These are phyloP conservation scores for Solanum clarkiae DNA, from an alignment of 257 asterid species.

Conservation along the genomic window DNA sequence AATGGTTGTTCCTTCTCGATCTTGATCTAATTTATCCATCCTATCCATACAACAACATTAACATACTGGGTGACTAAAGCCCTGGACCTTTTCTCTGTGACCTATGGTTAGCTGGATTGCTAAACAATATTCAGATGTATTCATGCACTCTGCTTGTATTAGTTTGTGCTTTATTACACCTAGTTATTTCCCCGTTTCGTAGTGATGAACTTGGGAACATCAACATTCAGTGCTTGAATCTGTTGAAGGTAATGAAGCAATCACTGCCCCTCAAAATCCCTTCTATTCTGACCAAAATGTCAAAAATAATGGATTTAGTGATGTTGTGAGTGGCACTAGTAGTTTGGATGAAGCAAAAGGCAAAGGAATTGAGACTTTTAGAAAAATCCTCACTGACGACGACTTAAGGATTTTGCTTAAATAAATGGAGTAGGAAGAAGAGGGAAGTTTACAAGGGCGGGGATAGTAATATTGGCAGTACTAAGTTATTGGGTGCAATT, in stretches of 20 bases:
- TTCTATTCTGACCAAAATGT: neutral
- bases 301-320: neutral
- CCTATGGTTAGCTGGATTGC: neutral
- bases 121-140: neutral
- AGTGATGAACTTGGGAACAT: slow-evolving; percentile 32
- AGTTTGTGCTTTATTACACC: too few relatives aligned
- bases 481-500: slow-evolving; percentile 13
- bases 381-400: slow-evolving; percentile 9
- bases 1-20: slow-evolving; percentile 45
- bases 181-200: neutral
- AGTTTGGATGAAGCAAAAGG: slow-evolving; percentile 7
- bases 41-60: neutral
- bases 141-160: neutral
- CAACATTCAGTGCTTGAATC: slow-evolving; percentile 15
- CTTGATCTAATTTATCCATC: slow-evolving; percentile 30
- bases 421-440: slow-evolving; percentile 59
- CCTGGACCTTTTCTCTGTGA: neutral
- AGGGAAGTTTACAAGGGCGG: slow-evolving; percentile 29
- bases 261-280: neutral
- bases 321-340: neutral
- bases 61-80: neutral
- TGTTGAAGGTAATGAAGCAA: slow-evolving; percentile 24
- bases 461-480: slow-evolving; percentile 14
- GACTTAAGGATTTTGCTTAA: slow-evolving; percentile 47
- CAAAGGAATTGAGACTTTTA: slow-evolving; percentile 2